A percentile compares a stretch with the other conserved stretches of the same genome.
Conservation (phyloP, 139 green algal genomes). For the Ettlia oleoabundans region DNA sequence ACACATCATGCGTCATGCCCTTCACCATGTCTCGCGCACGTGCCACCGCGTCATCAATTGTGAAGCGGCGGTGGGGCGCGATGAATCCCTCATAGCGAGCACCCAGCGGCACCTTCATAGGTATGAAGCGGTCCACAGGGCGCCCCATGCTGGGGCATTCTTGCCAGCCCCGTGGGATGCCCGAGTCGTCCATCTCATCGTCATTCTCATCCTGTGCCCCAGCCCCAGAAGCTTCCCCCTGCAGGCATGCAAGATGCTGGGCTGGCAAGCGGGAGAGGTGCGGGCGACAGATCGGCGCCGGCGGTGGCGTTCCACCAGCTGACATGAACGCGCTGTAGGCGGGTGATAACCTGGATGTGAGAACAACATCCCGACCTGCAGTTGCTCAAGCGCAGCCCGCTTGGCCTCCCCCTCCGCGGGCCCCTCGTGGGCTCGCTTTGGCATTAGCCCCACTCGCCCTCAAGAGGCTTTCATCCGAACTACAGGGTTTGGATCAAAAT, state of each 20-base stretch:
- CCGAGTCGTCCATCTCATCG: slow-evolving; percentile 42
- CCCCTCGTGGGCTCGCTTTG: background rate
- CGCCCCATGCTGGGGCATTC: slow-evolving; percentile 37
- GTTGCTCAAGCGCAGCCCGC: background rate
- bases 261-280: background rate
- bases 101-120: slow-evolving; percentile 48
- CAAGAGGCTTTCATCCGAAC: no score
- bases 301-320: no score
- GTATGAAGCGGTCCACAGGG: slow-evolving; percentile 45
- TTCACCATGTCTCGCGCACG: background rate
- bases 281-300: background rate
- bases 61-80: slow-evolving; percentile 22
- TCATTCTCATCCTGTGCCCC: slow-evolving; percentile 24
- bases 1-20: background rate
- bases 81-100: slow-evolving; percentile 37
- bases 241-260: background rate
- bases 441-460: no score
- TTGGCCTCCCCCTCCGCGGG: background rate
- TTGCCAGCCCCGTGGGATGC: slow-evolving; percentile 43
- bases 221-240: background rate
- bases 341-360: no score
- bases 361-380: background rate
- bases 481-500: no score
- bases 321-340: no score
- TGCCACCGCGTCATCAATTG: slow-evolving; percentile 24